Conservation (phyloP, 768 basidiomycete species). For the Kwoniella sp. region DNA sequence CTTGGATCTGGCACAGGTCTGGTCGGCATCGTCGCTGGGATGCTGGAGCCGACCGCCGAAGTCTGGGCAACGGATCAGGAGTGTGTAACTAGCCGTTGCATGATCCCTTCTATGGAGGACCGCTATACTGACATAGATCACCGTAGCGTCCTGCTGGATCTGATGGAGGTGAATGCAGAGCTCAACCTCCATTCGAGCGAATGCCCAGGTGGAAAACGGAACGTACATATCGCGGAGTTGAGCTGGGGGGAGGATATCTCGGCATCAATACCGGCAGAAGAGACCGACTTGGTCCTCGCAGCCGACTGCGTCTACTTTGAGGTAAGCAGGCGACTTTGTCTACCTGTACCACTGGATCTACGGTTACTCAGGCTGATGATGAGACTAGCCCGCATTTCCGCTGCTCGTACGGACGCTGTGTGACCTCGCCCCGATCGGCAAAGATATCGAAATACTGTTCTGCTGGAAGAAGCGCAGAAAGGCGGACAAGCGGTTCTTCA, state of each 20-base stretch:
- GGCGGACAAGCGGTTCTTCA: constrained; percentile 85
- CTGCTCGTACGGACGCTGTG: constrained; percentile 74
- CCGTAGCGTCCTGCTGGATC: constrained; percentile 68
- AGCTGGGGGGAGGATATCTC: constrained; percentile 74
- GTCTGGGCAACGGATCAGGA: constrained; percentile 85
- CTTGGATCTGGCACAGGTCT: constrained; percentile 89
- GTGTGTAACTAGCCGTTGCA: constrained; percentile 57
- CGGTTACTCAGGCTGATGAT: neutral
- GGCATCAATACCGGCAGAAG: constrained; percentile 52
- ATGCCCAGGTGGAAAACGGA: neutral
- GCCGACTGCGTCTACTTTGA: constrained; percentile 97
- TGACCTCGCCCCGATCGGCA: constrained; percentile 55
- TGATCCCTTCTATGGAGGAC: too few relatives aligned
- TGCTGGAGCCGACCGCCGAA: constrained; percentile 57
- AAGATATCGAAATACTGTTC: constrained; percentile 68
- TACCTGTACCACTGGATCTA: neutral
- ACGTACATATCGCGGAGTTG: constrained; percentile 64
- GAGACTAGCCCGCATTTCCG: constrained; percentile 66
- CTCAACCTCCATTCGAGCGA: constrained; percentile 56
- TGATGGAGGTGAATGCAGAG: constrained; percentile 70
- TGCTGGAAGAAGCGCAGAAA: constrained; percentile 92
- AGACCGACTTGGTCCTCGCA: constrained; percentile 68
- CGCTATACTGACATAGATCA: too few relatives aligned
- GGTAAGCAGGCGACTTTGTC: constrained; percentile 13
- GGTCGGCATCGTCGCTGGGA: constrained; percentile 77